Evolutionary conservation across 2,329 filamentous ascomycete species (phyloP).

Genomic region (Clarireedia homoeocarpa): DNA sequence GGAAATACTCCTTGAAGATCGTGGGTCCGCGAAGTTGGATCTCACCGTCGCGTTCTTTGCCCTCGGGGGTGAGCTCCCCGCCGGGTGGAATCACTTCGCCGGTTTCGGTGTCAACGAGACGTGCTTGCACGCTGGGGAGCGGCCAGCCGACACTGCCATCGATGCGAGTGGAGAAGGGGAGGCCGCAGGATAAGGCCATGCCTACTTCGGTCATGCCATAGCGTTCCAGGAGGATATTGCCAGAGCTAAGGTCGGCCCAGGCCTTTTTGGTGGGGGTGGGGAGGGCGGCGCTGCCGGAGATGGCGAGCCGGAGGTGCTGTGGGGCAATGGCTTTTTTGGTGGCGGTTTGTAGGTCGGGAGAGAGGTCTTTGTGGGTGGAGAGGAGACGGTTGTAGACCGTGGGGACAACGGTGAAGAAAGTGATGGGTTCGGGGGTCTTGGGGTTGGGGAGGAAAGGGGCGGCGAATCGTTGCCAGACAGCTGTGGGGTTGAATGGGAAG

Average conservation of each 20-base stretch:
- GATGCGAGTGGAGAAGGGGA: conserved; percentile 67
- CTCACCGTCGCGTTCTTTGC: conserved; percentile 70
- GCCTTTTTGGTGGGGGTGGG: conserved; percentile 80
- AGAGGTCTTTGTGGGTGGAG: conserved; percentile 54
- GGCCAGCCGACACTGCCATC: conserved; percentile 95
- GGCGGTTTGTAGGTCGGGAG: conserved; percentile 54
- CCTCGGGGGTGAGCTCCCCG: conserved; percentile 35
- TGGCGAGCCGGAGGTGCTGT: conserved; percentile 72
- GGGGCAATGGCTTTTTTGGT: conserved; percentile 65
- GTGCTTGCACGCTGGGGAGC: conserved; percentile 75
- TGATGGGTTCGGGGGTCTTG: conserved; percentile 50
- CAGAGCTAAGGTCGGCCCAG: conserved; percentile 72
- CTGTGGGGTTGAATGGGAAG: conserved; percentile 84
- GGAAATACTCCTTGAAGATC: conserved; percentile 89
- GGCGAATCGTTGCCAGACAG: conserved; percentile 80
- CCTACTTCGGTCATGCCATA: conserved; percentile 99
- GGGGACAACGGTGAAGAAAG: conserved; percentile 92
- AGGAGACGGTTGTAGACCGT: conserved; percentile 91
- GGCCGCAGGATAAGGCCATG: conserved; percentile 91
- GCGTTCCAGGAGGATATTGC: conserved; percentile 85
- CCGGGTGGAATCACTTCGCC: conserved; percentile 60
- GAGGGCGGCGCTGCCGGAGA: conserved; percentile 89
- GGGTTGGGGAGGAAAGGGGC: conserved; percentile 57
- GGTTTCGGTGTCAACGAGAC: conserved; percentile 78
- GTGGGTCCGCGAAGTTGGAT: conserved; percentile 90